Base-by-base conservation (phyloP, 2,329 filamentous ascomycete species). In the Coniosporium uncinatum region DNA sequence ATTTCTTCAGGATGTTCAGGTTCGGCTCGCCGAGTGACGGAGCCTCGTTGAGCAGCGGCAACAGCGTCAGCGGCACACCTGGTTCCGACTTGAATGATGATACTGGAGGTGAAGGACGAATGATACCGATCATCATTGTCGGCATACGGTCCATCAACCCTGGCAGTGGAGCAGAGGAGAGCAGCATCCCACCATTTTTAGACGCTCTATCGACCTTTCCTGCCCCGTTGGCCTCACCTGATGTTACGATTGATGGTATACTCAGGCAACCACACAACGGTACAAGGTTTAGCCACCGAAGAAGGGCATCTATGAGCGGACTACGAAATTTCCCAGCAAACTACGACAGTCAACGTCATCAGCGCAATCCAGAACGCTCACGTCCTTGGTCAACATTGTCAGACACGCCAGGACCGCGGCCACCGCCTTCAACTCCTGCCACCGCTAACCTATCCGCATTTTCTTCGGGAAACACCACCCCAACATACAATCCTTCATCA, bases 111-210 rank as follows among this genome's bases (percentile, higher is more conserved):
- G 71, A 73, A 42, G 75, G 75, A 36, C 70, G 81, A 18, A 81
- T 81, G 60, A 77, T 84, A 31, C 82, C 81, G 6, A 73, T 85
- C 46, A 83, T 85, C 34, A 81, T 85, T 40, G 81, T 85, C 32
- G 81, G 81, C 41, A 83, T 85, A 42, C 69, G 81, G 40, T 82
- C 80, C 20, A 79, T 84, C 43, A 78, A 75, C 22, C 72, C 78
- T 17, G 61, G 59, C 37, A 69, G 66, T 47, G 63, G 66, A 14
- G 58, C 64, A 19, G 63, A 64, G 17, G 63, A 66, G 51, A 55
- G 67, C 52, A 29, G 43, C 50, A 63, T 70, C 45, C 68, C 63
- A 18, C 68, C 69, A 14, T 73, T 73, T 57, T 62, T 73, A 39
- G 70, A 74, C 43, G 67, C 69, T 22, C 62, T 73, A n/a, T 70